Base-by-base conservation (phyloP, 768 basidiomycete species). In the Lepiota venenata region DNA sequence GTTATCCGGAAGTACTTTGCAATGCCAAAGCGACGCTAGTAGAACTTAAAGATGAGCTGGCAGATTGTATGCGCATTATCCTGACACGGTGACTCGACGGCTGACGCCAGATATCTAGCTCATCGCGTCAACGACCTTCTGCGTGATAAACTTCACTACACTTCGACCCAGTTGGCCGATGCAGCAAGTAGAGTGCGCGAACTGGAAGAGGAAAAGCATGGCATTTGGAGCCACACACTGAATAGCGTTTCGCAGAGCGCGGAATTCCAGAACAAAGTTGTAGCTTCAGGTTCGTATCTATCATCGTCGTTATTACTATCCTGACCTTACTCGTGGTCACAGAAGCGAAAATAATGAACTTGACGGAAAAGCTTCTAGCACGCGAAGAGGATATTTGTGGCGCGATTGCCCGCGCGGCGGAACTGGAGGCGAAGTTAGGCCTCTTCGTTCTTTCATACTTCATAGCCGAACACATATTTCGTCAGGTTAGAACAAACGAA, bases 91-190 rank as follows among this genome's bases (percentile, higher is more conserved):
- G 15, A 9, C 4, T 20, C 20, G 9, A 10, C 52, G 46, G 25
- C 39, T 40, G 12, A 12, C 14, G 2, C 35, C 21, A 18, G 7
- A 16, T 41, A 37, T 6, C 8, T 43, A 49, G 50, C 49, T 3
- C 46, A 37, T n/a, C 47, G 47, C 18, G 47, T 58, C 15, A 53
- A 55, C 2, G 74, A 75, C 39, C 60, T 77, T 3, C 63, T 75
- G 1, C 68, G 74, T 20, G 70, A 73, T 52, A 75, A 75, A 52
- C 62, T 74, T 0, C 66, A 71, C 42, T 57, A 68, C 44, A 61
- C 70, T 15, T 64, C 70, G 1, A 61, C 66, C 7, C 66, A 70
- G 41, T 58, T 75, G 0, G 70, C 69, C 1, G 71, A 73, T 15
- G 44, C 68, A 1, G 67, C 66, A 47, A 61, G 54, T 5, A 66